Base-by-base conservation (phyloP, 208 protist genomes). In the Angomonas deanei region DNA sequence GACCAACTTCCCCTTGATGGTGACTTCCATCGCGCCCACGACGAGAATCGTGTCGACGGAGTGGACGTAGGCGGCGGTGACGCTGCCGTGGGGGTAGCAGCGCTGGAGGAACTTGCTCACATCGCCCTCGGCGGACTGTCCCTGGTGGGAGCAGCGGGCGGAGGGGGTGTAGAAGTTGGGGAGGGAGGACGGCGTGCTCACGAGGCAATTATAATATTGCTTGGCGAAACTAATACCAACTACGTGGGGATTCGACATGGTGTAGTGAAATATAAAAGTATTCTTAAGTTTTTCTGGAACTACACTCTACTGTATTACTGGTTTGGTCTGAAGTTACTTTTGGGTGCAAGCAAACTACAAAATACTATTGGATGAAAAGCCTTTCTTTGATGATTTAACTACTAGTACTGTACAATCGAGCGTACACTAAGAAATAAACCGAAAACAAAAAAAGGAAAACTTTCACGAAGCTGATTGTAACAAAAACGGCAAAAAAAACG, bases 201-300 rank as follows among this genome's bases (percentile, higher is more conserved):
- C 76, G 10, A 94, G 65, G 13, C 61, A 36, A 17, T 72, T 84
- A 75, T 88, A 91, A 73, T 91, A 94, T 46, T 74, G 75, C 39
- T 61, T 59, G 26, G 79, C 77, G 48, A 94, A 94, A 61, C 68
- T 88, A 5, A 72, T 84, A 10, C 72, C 84, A 31, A 94, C 59
- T 60, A 64, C 68, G 38, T 76, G 68, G 46, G 64, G 62, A 27
- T 52, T 24, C 6, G 8, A 15, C 23, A 56, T 32, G 50, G 28
- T 56, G 27, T 13, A 42, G 54, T 15, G 31, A 3, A 28, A 34
- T 0, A 31, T 56, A 19, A 50, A 50, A 50, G 26, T 50, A n/a
- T n/a, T n/a, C n/a, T n/a, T n/a, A n/a, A n/a, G n/a, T n/a, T n/a
- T n/a, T n/a, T n/a, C n/a, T n/a, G n/a, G n/a, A n/a, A n/a, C n/a